Evolutionary conservation across 441 rosid species (phyloP).

Genomic region (Pelargonium exstipulatum): DNA sequence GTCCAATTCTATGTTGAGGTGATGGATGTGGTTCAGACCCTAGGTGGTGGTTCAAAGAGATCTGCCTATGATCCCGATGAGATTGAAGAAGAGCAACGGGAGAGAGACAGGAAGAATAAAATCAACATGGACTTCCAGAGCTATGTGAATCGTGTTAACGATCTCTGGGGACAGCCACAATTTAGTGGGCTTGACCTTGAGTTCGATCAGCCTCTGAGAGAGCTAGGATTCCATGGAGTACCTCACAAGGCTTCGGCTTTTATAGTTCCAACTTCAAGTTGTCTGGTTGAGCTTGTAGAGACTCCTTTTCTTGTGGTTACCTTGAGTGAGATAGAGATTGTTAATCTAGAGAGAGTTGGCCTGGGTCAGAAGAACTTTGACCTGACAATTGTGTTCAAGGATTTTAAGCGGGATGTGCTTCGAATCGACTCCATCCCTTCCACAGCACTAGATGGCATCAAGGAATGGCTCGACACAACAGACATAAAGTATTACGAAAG

Average conservation of each 20-base stretch:
- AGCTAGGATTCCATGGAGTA: conserved; percentile 36
- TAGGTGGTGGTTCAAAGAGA: conserved; percentile 31
- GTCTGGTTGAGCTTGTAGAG: conserved; percentile 34
- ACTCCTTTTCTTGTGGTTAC: conserved; percentile 35
- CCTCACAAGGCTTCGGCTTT: conserved; percentile 36
- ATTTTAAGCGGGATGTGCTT: conserved; percentile 33
- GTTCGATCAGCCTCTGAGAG: conserved; percentile 35
- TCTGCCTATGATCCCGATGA: conserved; percentile 40
- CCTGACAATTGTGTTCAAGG: conserved; percentile 34
- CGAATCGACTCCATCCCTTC: conserved; percentile 35
- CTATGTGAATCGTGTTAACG: conserved; percentile 26
- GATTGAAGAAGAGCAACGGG: conserved; percentile 39
- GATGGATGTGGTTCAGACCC: conserved; percentile 37
- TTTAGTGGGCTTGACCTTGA: conserved; percentile 31
- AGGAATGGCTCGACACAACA: conserved; percentile 37
- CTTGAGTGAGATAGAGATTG: conserved; percentile 34
- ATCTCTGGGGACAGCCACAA: conserved; percentile 35
- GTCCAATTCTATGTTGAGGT: conserved; percentile 33
- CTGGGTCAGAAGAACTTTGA: conserved; percentile 35
- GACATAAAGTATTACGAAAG: conserved; percentile 36
- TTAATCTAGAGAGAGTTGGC: conserved; percentile 38
- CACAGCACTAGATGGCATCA: conserved; percentile 34
- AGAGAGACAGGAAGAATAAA: conserved; percentile 30
- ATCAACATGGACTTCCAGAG: conserved; percentile 27
- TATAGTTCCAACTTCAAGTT: conserved; percentile 34